A percentile compares a stretch with the other conserved stretches of the same genome.
These are phyloP conservation scores for Mycena rosella DNA, from an alignment of 768 basidiomycete species.

Conservation along the genomic window DNA sequence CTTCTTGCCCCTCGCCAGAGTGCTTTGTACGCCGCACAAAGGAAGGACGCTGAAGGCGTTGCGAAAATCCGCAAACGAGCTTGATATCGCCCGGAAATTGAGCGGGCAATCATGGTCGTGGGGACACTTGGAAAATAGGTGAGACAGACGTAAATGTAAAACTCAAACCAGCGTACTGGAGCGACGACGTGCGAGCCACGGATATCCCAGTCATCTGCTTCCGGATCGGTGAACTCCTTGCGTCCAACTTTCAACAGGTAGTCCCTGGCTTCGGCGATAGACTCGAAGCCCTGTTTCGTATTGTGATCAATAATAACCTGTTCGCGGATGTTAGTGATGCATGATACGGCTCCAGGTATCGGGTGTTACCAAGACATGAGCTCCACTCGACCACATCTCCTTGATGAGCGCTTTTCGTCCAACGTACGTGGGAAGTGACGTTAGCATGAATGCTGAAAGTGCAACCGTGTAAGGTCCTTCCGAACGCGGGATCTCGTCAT, in stretches of 20 bases:
- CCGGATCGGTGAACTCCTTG: slow-evolving; percentile 66
- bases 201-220: slow-evolving; percentile 49
- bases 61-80: slow-evolving; percentile 85
- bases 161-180: slow-evolving; percentile 67
- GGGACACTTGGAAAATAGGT: slow-evolving; percentile 74
- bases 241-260: slow-evolving; percentile 74
- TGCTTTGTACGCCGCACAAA: slow-evolving; percentile 93
- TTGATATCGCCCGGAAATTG: slow-evolving; percentile 63
- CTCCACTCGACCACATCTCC: slow-evolving; percentile 94
- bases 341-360: slow-evolving; percentile 19
- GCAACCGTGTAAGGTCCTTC: slow-evolving; percentile 71
- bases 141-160: slow-evolving; percentile 18
- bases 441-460: slow-evolving; percentile 88
- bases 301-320: slow-evolving; percentile 91
- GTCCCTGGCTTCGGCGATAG: slow-evolving; percentile 83
- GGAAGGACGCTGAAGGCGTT: slow-evolving; percentile 86
- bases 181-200: slow-evolving; percentile 88
- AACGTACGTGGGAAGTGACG: slow-evolving; percentile 72
- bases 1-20: slow-evolving; percentile 85
- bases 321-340: slow-evolving; percentile 18
- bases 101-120: slow-evolving; percentile 92
- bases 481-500: slow-evolving; percentile 54
- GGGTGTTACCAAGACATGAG: slow-evolving; percentile 76
- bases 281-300: slow-evolving; percentile 79
- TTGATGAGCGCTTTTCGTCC: slow-evolving; percentile 77